Percentiles rank a stretch among this genome's conserved stretches.
Evolutionary conservation across 2,329 filamentous ascomycete species (phyloP).

Genomic region (Metarhizium humberi): DNA sequence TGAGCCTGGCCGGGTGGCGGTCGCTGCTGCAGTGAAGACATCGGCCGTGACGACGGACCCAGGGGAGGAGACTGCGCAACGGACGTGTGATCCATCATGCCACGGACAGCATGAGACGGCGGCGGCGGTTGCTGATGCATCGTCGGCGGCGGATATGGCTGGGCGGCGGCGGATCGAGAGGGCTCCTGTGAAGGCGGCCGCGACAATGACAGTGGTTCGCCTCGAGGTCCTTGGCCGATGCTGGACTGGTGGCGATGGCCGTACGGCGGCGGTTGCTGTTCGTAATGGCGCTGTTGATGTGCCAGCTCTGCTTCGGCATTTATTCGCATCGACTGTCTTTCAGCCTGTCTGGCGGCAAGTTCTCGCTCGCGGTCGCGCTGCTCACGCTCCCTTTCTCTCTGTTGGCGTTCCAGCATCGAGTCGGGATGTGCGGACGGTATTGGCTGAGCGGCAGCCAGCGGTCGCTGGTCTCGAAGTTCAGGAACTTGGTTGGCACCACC

Average conservation of each 20-base stretch:
- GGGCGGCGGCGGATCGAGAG: constrained; percentile 28
- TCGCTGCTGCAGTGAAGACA: constrained; percentile 27
- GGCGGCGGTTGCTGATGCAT: constrained; percentile 22
- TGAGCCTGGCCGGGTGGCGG: constrained; percentile 20
- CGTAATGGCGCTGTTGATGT: constrained; percentile 30
- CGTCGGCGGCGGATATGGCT: constrained; percentile 18
- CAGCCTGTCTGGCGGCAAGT: background rate
- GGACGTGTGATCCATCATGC: constrained; percentile 29
- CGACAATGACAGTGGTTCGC: constrained; percentile 30
- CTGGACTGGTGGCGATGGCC: constrained; percentile 29
- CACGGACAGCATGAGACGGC: constrained; percentile 30
- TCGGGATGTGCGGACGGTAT: constrained; percentile 3
- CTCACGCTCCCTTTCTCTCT: constrained; percentile 11
- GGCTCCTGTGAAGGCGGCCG: constrained; percentile 32
- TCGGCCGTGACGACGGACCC: constrained; percentile 26
- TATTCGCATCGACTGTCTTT: constrained; percentile 23
- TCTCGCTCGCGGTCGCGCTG: constrained; percentile 10
- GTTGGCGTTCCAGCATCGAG: constrained; percentile 10
- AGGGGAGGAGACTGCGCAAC: constrained; percentile 29
- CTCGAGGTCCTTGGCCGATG: constrained; percentile 24
- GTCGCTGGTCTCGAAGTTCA: constrained; percentile 7
- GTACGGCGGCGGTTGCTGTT: constrained; percentile 24
- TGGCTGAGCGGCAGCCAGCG: constrained; percentile 6
- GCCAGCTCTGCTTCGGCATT: constrained; percentile 42
- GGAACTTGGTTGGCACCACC: constrained; percentile 2